Evolutionary conservation across 208 protist genomes (phyloP), one percentile per base, ranked within the genome.

Genomic region (Herpetomonas tarakana): DNA sequence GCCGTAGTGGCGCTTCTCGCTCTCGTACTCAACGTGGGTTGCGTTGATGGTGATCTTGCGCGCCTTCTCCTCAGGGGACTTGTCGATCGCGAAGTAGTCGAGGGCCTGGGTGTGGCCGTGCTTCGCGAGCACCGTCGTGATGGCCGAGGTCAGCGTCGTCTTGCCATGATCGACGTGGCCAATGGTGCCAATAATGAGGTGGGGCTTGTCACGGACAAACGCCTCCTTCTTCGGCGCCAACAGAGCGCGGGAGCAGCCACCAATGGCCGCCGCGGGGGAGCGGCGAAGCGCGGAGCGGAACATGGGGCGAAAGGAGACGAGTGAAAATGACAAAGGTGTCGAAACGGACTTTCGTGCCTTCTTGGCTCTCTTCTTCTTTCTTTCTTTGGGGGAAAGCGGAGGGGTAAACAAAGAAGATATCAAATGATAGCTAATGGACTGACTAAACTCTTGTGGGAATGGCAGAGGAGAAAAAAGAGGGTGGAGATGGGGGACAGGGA

Each of bases 151-250:
- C 7, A 99, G 88, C 12, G 98, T 99, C 4, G 98, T 99, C 86
- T 99, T 99, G 59, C 98, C 98, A 81, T 99, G 98, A 83, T 99
- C 98, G 55, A 99, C 98, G 81, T 99, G 98, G 31, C 98, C 98
- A 74, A 99, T 99, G 18, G 98, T 99, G 61, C 97, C 98, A 67
- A 99, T 98, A 73, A 98, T 99, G 25, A 98, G 68, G 68, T 99
- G 98, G 26, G 97, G 97, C 82, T 99, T 99, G 21, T 41, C 78
- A 41, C 96, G 93, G 9, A 93, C 68, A 64, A 97, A 98, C n/a
- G 76, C 84, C 66, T 96, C 90, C 75, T 96, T 93, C 67, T 81
- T 82, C 18, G 79, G 62, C 16, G 74, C 67, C 49, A 80, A 65
- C 38, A 69, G 47, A 19, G 61, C 60, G 56, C 68, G 66, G 12